A percentile compares a stretch with the other conserved stretches of the same genome.
Conservation (phyloP, 345 rosid genomes). For the Punica granatum region DNA sequence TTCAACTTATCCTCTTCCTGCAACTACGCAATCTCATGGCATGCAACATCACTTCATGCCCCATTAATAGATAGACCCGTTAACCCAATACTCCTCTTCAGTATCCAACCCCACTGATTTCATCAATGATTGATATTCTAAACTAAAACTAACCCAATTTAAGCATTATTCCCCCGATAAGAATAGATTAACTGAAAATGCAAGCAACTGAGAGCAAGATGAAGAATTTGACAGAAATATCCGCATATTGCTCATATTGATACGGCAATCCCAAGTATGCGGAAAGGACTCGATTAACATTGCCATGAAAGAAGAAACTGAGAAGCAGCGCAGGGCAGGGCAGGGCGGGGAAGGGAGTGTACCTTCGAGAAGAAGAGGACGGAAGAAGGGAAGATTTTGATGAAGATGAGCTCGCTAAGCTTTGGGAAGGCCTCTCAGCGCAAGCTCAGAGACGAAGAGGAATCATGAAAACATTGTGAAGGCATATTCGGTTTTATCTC, state of each 20-base stretch:
- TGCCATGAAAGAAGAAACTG: not conserved
- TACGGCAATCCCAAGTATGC: not conserved
- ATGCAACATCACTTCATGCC: no score
- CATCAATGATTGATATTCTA: not conserved
- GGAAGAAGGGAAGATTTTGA: not conserved
- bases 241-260: not conserved
- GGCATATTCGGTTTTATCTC: slow-evolving; percentile 12
- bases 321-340: not conserved
- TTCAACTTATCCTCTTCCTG: not conserved
- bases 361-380: not conserved
- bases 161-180: not conserved
- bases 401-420: not conserved
- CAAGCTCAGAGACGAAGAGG: not conserved
- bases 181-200: not conserved
- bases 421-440: not conserved
- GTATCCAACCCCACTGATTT: not conserved
- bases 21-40: no score
- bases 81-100: no score
- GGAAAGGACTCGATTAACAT: not conserved
- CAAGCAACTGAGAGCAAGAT: not conserved
- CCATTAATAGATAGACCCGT: no score
- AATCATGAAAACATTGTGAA: not conserved
- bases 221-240: not conserved
- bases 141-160: not conserved
- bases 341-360: no score